Conservation (phyloP, 2,329 filamentous ascomycete species). For the Dactylellina parvicollis region DNA sequence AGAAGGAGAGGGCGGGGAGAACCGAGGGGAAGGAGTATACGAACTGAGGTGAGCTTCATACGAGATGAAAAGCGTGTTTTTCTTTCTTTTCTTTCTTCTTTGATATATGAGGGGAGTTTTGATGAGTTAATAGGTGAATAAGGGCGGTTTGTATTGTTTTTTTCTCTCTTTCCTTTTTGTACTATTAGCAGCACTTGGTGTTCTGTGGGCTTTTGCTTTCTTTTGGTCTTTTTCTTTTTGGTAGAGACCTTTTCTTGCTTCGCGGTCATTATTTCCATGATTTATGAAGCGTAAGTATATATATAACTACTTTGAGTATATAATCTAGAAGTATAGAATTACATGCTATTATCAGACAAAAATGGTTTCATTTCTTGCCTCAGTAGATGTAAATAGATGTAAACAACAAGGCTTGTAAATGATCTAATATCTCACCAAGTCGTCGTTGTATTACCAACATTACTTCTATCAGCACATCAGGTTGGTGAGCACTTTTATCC, state of each 20-base stretch:
- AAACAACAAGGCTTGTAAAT: too few species aligned
- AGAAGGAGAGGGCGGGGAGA: slow-evolving; percentile 26
- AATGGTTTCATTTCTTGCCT: too few species aligned
- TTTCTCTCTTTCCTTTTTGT: not conserved
- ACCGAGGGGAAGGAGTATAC: slow-evolving; percentile 45
- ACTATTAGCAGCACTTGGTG: not conserved
- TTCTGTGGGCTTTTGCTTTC: not conserved
- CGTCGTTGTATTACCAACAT: too few species aligned
- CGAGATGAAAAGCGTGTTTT: not conserved
- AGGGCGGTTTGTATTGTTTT: not conserved
- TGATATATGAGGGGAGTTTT: not conserved
- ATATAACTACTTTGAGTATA: not conserved
- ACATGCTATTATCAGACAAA: not conserved
- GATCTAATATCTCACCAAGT: too few species aligned
- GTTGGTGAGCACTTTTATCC: too few species aligned
- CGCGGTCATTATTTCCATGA: too few species aligned
- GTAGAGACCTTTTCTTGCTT: not conserved
- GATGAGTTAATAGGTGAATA: not conserved
- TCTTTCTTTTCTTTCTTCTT: not conserved
- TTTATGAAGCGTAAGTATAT: not conserved
- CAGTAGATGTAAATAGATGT: too few species aligned
- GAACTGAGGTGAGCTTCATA: slow-evolving; percentile 1
- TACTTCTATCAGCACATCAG: too few species aligned
- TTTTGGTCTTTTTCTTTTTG: not conserved
- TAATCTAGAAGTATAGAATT: not conserved